Percentiles rank a stretch among this genome's conserved stretches.
phyloP scores from a whole-genome alignment of 495 filamentous ascomycete genomes.

The Aspergillus panamensis region DNA sequence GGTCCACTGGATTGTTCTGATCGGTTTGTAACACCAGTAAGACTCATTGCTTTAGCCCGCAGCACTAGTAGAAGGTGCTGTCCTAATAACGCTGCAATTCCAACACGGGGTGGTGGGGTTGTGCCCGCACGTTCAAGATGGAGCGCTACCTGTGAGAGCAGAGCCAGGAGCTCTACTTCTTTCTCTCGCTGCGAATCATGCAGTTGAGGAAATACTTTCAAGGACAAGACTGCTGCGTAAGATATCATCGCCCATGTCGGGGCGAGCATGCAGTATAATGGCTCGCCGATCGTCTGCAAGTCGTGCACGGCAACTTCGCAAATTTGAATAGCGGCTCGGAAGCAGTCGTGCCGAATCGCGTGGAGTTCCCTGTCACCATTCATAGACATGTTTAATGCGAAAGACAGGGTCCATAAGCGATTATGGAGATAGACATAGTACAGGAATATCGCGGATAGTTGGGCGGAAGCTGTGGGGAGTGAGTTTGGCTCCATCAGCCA shows the following conservation, averaged over 20 bases:
- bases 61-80: conserved; percentile 27
- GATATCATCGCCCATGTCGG: conserved; percentile 35
- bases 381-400: conserved; percentile 20
- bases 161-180: conserved; percentile 25
- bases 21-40: not conserved
- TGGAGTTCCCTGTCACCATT: conserved; percentile 29
- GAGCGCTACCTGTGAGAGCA: conserved; percentile 24
- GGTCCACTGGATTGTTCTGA: not conserved
- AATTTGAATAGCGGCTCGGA: conserved; percentile 35
- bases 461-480: conserved; percentile 10
- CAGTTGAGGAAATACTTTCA: conserved; percentile 23
- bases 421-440: conserved; percentile 28
- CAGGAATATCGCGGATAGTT: conserved; percentile 22
- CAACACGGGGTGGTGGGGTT: conserved; percentile 26
- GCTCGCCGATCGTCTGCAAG: conserved; percentile 23
- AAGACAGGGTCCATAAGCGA: conserved; percentile 29
- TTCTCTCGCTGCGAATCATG: conserved; percentile 13
- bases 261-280: conserved; percentile 31
- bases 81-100: conserved; percentile 29
- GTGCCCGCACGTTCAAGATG: conserved; percentile 26
- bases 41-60: conserved; percentile 8
- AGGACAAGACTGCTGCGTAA: conserved; percentile 24
- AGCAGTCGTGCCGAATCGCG: conserved; percentile 41
- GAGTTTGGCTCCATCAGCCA: conserved; percentile 19
- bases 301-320: conserved; percentile 28